Percentiles rank a stretch among this genome's conserved stretches.
phyloP scores from a whole-genome alignment of 2,329 filamentous ascomycete genomes.

The Pestalotiopsis sp. region DNA sequence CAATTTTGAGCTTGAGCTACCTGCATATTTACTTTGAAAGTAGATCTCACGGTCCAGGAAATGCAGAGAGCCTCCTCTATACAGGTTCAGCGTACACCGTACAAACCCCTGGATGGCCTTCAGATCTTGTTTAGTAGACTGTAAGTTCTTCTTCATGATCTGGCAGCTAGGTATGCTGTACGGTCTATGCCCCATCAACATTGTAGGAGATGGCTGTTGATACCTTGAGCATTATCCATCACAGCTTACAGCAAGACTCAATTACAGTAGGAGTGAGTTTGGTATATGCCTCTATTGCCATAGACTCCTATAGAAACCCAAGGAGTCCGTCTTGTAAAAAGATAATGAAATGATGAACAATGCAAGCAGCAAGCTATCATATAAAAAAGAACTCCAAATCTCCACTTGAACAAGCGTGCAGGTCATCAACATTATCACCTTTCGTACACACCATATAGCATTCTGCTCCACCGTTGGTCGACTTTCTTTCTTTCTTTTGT shows the following conservation, averaged over 20 bases:
- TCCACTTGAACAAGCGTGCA: slow-evolving; percentile 12
- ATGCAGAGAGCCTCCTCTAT: too few species aligned
- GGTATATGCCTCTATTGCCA: slow-evolving; percentile 12
- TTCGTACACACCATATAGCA: slow-evolving; percentile 5
- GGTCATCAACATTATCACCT: slow-evolving; percentile 7
- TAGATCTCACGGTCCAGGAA: too few species aligned
- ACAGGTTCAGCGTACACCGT: too few species aligned
- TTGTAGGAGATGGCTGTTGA: background rate
- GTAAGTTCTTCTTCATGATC: too few species aligned
- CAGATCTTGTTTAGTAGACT: too few species aligned
- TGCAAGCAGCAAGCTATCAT: slow-evolving; percentile 12
- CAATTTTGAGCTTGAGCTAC: too few species aligned
- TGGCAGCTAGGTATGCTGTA: background rate
- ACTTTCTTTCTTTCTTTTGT: background rate
- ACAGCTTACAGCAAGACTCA: background rate
- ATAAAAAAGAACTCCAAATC: slow-evolving; percentile 8
- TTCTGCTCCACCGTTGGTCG: background rate
- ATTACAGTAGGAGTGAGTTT: slow-evolving; percentile 1
- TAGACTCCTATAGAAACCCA: slow-evolving; percentile 14
- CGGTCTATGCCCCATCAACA: background rate
- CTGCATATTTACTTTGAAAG: too few species aligned
- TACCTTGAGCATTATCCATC: background rate
- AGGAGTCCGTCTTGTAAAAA: slow-evolving; percentile 3
- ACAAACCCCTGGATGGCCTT: too few species aligned
- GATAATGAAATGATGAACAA: slow-evolving; percentile 11